phyloP scores from a whole-genome alignment of 441 rosid species.

The Biscutella laevigata region DNA sequence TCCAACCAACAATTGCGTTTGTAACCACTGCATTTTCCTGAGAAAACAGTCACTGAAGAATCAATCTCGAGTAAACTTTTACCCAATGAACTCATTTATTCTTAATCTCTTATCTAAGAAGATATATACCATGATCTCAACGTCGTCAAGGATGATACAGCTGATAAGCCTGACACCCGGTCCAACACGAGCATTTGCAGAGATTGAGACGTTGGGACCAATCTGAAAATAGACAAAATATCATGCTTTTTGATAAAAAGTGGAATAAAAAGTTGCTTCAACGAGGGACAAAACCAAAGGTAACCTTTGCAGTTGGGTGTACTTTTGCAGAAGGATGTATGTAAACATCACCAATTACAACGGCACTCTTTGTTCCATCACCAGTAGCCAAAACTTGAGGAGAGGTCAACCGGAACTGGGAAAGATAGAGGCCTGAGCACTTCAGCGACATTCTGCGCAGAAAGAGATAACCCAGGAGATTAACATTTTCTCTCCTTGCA shows the following conservation, averaged over 20 bases:
- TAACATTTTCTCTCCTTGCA: slow-evolving; percentile 3
- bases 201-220: slow-evolving; percentile 84
- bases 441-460: slow-evolving; percentile 67
- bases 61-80: slow-evolving; percentile 13
- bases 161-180: slow-evolving; percentile 84
- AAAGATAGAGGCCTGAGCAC: slow-evolving; percentile 76
- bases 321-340: slow-evolving; percentile 96
- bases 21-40: slow-evolving; percentile 89
- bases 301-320: slow-evolving; percentile 88
- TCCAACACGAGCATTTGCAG: slow-evolving; percentile 93
- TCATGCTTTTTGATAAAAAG: background rate
- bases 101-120: background rate
- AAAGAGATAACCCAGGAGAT: too few relatives aligned
- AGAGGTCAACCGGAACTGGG: slow-evolving; percentile 64
- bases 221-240: slow-evolving; percentile 41
- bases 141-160: slow-evolving; percentile 79
- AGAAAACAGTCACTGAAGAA: slow-evolving; percentile 14
- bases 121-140: slow-evolving; percentile 67
- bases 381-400: slow-evolving; percentile 71
- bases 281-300: background rate
- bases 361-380: slow-evolving; percentile 57
- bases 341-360: slow-evolving; percentile 70
- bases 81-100: background rate
- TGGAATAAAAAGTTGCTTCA: background rate
- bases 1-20: slow-evolving; percentile 84